A percentile compares a stretch with the other conserved stretches of the same genome.
These are phyloP conservation scores for Rhodotorula sp. DNA, from an alignment of 1,284 basidiomycete species.

Conservation along the genomic window DNA sequence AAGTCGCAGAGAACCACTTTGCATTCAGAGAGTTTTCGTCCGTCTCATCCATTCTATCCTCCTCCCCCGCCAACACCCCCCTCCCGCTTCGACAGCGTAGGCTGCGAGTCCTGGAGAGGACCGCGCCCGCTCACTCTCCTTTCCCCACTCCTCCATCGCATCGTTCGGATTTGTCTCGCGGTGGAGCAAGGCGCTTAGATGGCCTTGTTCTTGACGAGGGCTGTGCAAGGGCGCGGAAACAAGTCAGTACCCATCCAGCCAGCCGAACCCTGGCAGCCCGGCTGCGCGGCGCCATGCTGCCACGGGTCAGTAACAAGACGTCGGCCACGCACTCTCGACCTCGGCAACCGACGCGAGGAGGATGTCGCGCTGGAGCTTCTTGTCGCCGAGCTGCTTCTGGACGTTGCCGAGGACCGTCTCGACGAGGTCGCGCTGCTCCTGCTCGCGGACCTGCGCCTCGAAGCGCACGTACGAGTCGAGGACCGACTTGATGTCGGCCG, in stretches of 20 bases:
- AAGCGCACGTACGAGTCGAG: conserved; percentile 98
- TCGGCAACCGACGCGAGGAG: conserved; percentile 80
- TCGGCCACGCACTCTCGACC: conserved; percentile 79
- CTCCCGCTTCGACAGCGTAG: no score
- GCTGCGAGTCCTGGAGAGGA: not conserved
- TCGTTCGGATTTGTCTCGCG: not conserved
- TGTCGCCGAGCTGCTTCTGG: conserved; percentile 76
- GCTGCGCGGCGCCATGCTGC: no score
- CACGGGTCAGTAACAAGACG: not conserved
- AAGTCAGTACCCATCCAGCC: not conserved
- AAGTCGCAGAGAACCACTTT: no score
- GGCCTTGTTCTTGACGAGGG: conserved; percentile 68
- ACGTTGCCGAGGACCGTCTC: conserved; percentile 85
- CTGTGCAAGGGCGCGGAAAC: conserved; percentile 51
- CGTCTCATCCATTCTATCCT: not conserved
- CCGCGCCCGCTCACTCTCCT: not conserved
- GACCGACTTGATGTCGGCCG: conserved; percentile 87
- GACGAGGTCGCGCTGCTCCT: conserved; percentile 87
- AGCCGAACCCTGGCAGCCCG: not conserved
- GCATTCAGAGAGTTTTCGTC: no score
- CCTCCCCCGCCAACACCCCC: not conserved
- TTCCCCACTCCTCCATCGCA: not conserved
- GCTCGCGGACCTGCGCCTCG: conserved; percentile 95
- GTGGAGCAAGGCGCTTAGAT: conserved; percentile 55
- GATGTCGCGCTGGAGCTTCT: conserved; percentile 91